These are phyloP conservation scores for Epichloe elymi DNA, from an alignment of 2,329 filamentous ascomycete genomes.

Conservation along the genomic window DNA sequence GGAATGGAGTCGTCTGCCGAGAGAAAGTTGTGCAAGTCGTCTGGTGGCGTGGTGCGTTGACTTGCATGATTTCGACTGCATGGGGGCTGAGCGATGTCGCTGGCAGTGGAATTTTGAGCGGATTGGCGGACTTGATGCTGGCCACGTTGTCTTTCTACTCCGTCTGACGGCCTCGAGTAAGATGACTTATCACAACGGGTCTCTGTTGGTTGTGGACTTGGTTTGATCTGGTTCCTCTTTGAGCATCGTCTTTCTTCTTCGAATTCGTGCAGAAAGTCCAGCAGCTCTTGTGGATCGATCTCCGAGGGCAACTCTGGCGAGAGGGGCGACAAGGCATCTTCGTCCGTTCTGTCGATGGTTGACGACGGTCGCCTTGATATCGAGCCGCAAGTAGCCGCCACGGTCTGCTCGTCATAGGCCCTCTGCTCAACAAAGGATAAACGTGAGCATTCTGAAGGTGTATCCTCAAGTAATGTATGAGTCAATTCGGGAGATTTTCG, in stretches of 20 bases:
- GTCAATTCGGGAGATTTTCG: not conserved
- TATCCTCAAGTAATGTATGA: not conserved
- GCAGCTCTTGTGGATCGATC: constrained; percentile 5
- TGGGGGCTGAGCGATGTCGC: constrained; percentile 1
- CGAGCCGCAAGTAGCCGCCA: constrained; percentile 2
- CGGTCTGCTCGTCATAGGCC: not conserved
- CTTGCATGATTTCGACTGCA: constrained; percentile 4
- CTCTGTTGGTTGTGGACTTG: not conserved
- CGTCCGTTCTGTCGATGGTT: not conserved
- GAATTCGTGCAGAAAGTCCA: constrained; percentile 3
- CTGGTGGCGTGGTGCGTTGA: not conserved
- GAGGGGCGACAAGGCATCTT: not conserved
- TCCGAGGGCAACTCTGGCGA: not conserved
- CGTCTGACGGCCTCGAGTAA: not conserved
- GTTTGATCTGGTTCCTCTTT: not conserved
- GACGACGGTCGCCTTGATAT: not conserved
- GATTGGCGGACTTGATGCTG: not conserved
- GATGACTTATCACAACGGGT: not conserved
- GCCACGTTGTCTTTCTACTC: not conserved
- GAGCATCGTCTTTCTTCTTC: not conserved
- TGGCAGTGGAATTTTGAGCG: not conserved
- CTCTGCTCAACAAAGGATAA: not conserved
- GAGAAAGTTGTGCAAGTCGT: not conserved
- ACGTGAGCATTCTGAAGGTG: not conserved
- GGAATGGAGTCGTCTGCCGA: not conserved